Conservation (phyloP, 164 flowering plant species). For the Chimonanthus praecox region DNA sequence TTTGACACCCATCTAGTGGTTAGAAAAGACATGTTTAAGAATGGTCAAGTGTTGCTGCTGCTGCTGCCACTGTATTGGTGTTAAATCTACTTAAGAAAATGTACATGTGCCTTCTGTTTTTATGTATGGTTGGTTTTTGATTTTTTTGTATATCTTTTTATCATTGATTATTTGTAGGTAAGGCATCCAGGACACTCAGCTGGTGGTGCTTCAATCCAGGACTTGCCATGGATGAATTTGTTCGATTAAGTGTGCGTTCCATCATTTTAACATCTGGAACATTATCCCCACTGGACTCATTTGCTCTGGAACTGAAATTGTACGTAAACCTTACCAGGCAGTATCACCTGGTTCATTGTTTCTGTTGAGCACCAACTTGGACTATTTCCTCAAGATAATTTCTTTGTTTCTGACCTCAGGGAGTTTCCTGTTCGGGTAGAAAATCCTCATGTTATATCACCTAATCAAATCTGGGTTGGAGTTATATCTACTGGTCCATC, state of each 20-base stretch:
- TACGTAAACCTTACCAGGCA: conserved; percentile 25
- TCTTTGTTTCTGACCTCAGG: conserved; percentile 28
- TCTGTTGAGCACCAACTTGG: conserved; percentile 5
- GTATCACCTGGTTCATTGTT: neutral
- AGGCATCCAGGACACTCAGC: conserved; percentile 72
- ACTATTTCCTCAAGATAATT: conserved; percentile 13
- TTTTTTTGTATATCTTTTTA: neutral
- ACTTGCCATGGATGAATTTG: conserved; percentile 73
- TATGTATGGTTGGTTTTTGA: too few relatives aligned
- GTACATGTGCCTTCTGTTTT: too few relatives aligned
- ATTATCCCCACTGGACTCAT: conserved; percentile 86
- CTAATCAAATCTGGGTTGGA: conserved; percentile 92
- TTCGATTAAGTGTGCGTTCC: conserved; percentile 59
- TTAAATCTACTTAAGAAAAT: too few relatives aligned
- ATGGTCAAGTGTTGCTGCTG: too few relatives aligned
- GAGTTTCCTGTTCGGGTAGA: conserved; percentile 85
- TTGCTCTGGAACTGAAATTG: conserved; percentile 89
- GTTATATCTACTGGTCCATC: conserved; percentile 90
- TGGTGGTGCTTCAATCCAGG: conserved; percentile 99
- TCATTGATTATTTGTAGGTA: conserved; percentile 42
- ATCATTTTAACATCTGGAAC: conserved; percentile 97
- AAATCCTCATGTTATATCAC: conserved; percentile 94
- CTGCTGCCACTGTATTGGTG: too few relatives aligned
- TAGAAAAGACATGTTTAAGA: too few relatives aligned
- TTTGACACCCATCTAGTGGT: neutral